Base-by-base conservation (phyloP, 2,329 filamentous ascomycete species). In the Aaosphaeria arxii region DNA sequence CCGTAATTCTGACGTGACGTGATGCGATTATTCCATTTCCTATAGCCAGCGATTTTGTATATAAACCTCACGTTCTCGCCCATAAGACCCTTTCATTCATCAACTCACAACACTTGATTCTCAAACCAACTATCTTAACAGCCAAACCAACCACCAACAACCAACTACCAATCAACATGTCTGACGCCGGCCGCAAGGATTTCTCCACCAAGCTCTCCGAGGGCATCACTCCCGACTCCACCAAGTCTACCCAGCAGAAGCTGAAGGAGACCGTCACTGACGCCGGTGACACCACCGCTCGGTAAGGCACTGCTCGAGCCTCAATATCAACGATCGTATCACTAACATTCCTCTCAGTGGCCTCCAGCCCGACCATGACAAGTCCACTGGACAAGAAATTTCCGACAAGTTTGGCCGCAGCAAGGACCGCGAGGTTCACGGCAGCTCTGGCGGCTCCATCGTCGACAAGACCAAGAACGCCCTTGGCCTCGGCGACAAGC, bases 131-230 rank as follows among this genome's bases (percentile, higher is more conserved):
- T 24, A 45, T 43, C 24, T 54, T 42, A 42, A 55, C 59, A 53
- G 33, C 50, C 55, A 53, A 52, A 58, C 53, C 48, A 61, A 64
- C 13, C 55, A 55, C 50, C 52, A 58, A 55, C 48, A 54, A 48
- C 52, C 58, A 56, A 48, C 33, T 60, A 60, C 49, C 48, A 52
- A 64, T 60, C 70, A 80, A 58, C 66, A 84, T 83, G 81, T 80
- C 82, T 77, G 82, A 85, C 72, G 46, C 70, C 59, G 77, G 75
- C 63, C 81, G 82, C 79, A 85, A 85, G 73, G 80, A 82, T 71
- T 77, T 82, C 70, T 62, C 69, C 57, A 64, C 73, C 71, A 78
- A 83, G 78, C 71, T 76, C 53, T 70, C 72, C 63, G 80, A 85
- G 77, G 73, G 77, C 60, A 54, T 81, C 48, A 81, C 76, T 59